Conservation (phyloP, 2,329 filamentous ascomycete species). For the Aspergillus tamarii region DNA sequence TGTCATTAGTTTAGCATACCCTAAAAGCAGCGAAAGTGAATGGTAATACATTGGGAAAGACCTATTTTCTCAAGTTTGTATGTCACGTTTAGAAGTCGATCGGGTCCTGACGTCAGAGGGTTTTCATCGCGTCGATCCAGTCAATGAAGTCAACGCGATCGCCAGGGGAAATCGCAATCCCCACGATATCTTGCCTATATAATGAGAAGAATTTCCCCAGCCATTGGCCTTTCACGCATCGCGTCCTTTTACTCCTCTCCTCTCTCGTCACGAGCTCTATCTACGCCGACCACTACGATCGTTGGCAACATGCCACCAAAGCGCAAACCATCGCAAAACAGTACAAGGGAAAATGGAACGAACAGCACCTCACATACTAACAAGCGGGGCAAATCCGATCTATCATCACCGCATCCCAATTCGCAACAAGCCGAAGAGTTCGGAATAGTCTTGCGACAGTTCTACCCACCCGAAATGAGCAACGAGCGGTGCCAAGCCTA, state of each 20-base stretch:
- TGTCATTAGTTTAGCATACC: neutral
- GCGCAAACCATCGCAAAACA: constrained; percentile 26
- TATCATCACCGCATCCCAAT: constrained; percentile 34
- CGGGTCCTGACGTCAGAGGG: neutral
- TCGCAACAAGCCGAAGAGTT: constrained; percentile 51
- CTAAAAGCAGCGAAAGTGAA: neutral
- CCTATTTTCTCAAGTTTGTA: neutral
- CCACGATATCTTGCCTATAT: neutral
- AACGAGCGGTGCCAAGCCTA: constrained; percentile 78
- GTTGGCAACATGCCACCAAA: constrained; percentile 20
- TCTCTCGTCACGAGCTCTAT: neutral
- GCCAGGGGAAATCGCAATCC: neutral
- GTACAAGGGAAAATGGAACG: neutral
- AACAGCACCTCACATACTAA: constrained; percentile 12
- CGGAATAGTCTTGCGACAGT: constrained; percentile 71
- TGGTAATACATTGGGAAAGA: neutral
- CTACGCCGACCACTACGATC: neutral
- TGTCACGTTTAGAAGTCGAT: neutral
- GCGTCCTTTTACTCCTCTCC: neutral
- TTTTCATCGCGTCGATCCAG: neutral
- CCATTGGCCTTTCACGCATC: neutral
- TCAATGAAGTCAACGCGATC: neutral
- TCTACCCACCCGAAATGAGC: constrained; percentile 85
- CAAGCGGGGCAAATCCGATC: constrained; percentile 24
- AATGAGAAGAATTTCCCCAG: neutral